Evolutionary conservation across 805 yeast genomes (phyloP), one percentile per base, ranked within the genome.

Genomic region (Candida dajiaensis): DNA sequence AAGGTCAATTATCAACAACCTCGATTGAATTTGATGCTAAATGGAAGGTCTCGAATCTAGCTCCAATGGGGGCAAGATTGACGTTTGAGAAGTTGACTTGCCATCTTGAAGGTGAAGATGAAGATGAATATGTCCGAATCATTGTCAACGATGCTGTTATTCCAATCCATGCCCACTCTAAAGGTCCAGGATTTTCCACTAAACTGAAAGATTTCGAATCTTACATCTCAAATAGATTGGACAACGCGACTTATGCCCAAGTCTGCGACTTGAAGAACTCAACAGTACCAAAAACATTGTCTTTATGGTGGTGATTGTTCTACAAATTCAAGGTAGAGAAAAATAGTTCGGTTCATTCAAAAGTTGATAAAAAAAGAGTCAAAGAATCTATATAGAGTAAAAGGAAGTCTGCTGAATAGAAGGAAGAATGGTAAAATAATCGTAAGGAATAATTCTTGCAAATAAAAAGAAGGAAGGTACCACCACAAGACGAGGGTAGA

Each of bases 41-140:
- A 16, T 80, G 76, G 68, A 69, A 67, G 59, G 65, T 60, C 48
- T 65, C 70, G 1, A 73, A 76, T 48, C 55, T 76, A 44, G 70
- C 69, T n/a, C 83, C 82, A 39, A 75, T 74, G 81, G 81, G 78
- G 10, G 73, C 35, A 6, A 66, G 76, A 45, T 55, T 74, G 13
- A 62, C 72, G 15, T 50, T 74, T 31, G 83, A 78, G 59, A 66
- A 76, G 48, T 56, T 76, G 41, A 51, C 50, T 40, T 76, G 79
- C 57, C 38, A 41, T 9, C 47, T 26, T 16, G 42, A 50, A 23
- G 49, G 50, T 11, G 61, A 62, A 9, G 51, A 54, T 16, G 52
- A 51, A 9, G 61, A 62, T 6, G 47, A 46, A 48, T 76, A 61
- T 54, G 73, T 77, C 11, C 68, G 80, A 52, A 58, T 66, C 16